Evolutionary conservation across 2,329 filamentous ascomycete genomes (phyloP), one percentile per base, ranked within the genome.

Genomic region (Triangularia setosa): DNA sequence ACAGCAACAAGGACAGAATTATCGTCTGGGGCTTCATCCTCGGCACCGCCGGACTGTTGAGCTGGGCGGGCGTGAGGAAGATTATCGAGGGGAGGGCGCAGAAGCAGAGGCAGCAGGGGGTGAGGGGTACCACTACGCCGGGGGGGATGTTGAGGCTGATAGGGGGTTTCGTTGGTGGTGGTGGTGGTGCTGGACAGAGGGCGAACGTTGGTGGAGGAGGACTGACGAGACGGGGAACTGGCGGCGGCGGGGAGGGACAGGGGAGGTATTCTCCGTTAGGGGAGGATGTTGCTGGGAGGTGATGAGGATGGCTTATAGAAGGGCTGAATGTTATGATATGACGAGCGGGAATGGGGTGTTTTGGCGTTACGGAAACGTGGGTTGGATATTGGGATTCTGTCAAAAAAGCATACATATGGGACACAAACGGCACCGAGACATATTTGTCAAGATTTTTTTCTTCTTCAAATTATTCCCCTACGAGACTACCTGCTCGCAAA

Each of bases 1-100:
- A 89, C 74, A 87, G 84, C 73, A 82, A 83, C 74, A 89, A 89
- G 77, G 87, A 89, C 75, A 83, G 84, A 75, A 81, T 88, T 69
- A 88, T 89, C 35, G 87, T 89, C 3, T 86, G 87, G 82, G 82
- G 79, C 0, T 89, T 89, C 75, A 82, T 89, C 58, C 73, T 86
- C 9, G 84, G 82, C 61, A 88, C 85, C 0, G 71, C 81, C 3
- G 85, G 85, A 0, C 73, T 89, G 65, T 76, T 89, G 58, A 84
- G 81, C 25, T 89, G 86, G 85, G 84, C 86, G 6, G 83, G 78
- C 7, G 77, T 83, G 64, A 82, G 80, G 74, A 80, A 80, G 60
- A 72, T 83, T 3, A 52, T 64, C 21, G 61, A 16, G 40, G 61
- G 18, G 58, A 8, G 35, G 44, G 23, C 9, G 18, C 30, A 24